Evolutionary conservation across 2,329 filamentous ascomycete species (phyloP).

Genomic region (Microcyclospora pomicola): DNA sequence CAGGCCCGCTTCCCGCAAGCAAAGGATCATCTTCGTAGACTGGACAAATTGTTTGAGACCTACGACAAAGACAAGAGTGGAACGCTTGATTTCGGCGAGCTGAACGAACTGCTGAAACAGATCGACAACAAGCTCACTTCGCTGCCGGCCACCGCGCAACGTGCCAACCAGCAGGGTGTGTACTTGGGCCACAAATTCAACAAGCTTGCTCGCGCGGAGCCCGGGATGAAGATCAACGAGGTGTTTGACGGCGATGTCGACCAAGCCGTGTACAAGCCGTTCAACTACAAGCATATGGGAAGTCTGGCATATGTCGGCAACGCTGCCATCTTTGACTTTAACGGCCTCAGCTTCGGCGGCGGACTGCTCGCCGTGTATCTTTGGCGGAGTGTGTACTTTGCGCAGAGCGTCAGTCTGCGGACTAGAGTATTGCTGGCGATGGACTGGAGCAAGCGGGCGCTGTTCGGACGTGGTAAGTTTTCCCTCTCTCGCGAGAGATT

Average conservation of each 20-base stretch:
- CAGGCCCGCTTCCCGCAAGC: conserved; percentile 87
- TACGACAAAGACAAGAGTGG: conserved; percentile 91
- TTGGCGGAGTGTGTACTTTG: conserved; percentile 94
- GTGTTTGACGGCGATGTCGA: conserved; percentile 82
- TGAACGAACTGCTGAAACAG: conserved; percentile 73
- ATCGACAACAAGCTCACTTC: conserved; percentile 93
- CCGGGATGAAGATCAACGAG: conserved; percentile 64
- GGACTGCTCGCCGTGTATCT: conserved; percentile 89
- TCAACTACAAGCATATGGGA: conserved; percentile 85
- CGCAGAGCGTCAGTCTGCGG: conserved; percentile 85
- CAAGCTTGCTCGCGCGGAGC: conserved; percentile 65
- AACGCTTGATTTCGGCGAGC: conserved; percentile 85
- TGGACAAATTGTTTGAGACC: conserved; percentile 80
- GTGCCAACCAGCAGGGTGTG: conserved; percentile 86
- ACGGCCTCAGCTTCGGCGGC: conserved; percentile 63
- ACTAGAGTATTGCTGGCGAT: conserved; percentile 83
- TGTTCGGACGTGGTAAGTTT: conserved; percentile 83
- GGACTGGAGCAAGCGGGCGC: conserved; percentile 94
- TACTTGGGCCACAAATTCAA: conserved; percentile 93
- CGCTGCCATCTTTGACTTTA: conserved; percentile 84
- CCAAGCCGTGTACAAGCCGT: conserved; percentile 82
- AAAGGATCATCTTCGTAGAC: conserved; percentile 66
- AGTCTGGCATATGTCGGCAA: conserved; percentile 93
- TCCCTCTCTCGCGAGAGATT: neutral
- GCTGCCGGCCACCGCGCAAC: conserved; percentile 86